Percentiles rank a stretch among this genome's conserved stretches.
These are phyloP conservation scores for Colletotrichum nymphaeae DNA, from an alignment of 2,329 filamentous ascomycete genomes.

Conservation along the genomic window DNA sequence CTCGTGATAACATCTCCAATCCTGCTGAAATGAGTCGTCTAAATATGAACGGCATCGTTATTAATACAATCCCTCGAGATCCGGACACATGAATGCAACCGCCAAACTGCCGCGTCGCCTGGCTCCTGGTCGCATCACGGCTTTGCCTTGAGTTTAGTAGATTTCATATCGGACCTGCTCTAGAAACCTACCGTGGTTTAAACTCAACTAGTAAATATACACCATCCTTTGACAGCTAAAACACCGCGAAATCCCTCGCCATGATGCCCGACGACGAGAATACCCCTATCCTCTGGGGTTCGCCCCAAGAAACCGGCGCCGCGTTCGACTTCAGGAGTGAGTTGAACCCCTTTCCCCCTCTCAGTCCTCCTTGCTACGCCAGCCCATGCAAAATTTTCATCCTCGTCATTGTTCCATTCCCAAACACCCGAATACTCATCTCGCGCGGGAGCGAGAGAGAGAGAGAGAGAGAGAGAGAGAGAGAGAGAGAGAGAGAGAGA, in stretches of 20 bases:
- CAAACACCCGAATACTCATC: not conserved
- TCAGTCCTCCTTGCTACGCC: not conserved
- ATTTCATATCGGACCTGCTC: not conserved
- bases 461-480: too few species aligned
- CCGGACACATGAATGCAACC: not conserved
- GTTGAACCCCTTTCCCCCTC: not conserved
- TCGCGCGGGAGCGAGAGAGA: too few species aligned
- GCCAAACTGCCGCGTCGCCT: not conserved
- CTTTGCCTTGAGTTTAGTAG: not conserved
- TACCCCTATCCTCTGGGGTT: conserved; percentile 31
- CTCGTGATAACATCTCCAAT: not conserved
- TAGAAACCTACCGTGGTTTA: not conserved
- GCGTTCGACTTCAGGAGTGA: conserved; percentile 35
- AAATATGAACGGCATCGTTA: not conserved
- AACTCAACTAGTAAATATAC: too few species aligned
- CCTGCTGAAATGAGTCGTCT: too few species aligned
- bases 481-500: too few species aligned
- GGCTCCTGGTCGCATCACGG: too few species aligned
- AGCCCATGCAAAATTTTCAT: too few species aligned
- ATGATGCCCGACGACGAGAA: not conserved
- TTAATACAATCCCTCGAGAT: not conserved
- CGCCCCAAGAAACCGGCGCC: conserved; percentile 22
- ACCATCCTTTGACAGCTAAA: not conserved
- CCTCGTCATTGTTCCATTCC: not conserved
- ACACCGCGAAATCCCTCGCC: not conserved